phyloP scores from a whole-genome alignment of 2,329 filamentous ascomycete species.

The Rutstroemia sp. region DNA sequence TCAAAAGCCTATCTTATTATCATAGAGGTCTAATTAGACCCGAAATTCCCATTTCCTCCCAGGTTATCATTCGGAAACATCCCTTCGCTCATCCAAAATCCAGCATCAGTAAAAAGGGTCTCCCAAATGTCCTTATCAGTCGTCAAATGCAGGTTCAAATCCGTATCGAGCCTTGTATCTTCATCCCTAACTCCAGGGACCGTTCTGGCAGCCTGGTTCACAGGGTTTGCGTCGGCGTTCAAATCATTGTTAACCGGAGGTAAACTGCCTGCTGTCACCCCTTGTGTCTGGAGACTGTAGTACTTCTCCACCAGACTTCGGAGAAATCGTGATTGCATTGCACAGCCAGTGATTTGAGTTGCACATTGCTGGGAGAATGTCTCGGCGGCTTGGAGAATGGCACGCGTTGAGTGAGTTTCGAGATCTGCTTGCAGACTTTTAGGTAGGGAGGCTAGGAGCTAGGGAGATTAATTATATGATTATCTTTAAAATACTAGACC shows the following conservation, averaged over 20 bases:
- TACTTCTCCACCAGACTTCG: conserved; percentile 20
- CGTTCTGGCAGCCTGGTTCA: not conserved
- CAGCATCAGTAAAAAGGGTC: conserved; percentile 25
- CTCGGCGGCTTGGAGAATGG: conserved; percentile 12
- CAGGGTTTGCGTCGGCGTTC: not conserved
- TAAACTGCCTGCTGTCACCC: too few species aligned
- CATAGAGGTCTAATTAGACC: not conserved
- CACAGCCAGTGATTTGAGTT: conserved; percentile 24
- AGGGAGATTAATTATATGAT: not conserved
- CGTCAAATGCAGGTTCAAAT: conserved; percentile 9
- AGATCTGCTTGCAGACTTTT: conserved; percentile 9
- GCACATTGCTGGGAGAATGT: conserved; percentile 28
- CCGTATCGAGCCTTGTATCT: not conserved
- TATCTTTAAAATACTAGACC: not conserved
- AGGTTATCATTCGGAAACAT: conserved; percentile 12
- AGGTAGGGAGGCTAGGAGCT: conserved; percentile 1
- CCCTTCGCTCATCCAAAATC: conserved; percentile 27
- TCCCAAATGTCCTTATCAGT: conserved; percentile 26
- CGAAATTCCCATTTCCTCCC: not conserved
- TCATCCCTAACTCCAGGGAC: not conserved
- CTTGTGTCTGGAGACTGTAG: conserved; percentile 1
- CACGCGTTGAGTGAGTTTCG: conserved; percentile 11
- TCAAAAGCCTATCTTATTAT: not conserved
- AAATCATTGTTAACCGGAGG: not conserved
- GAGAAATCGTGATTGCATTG: conserved; percentile 30